A percentile compares a stretch with the other conserved stretches of the same genome.
These are phyloP conservation scores for Phanerodontia chrysosporium DNA, from an alignment of 768 basidiomycete species.

Conservation along the genomic window DNA sequence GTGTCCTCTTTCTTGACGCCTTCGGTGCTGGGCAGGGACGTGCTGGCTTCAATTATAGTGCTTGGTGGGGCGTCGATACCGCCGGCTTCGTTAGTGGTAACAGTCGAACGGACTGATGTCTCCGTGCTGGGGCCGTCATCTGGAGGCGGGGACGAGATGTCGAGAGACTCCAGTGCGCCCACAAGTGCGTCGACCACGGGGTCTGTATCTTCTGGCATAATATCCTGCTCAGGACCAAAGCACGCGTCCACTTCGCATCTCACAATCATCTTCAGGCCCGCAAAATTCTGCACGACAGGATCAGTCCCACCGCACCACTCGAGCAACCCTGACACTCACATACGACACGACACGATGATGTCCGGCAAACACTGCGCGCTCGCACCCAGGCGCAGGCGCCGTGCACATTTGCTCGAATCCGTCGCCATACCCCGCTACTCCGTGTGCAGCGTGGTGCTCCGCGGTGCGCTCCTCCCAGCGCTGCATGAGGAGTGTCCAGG, in stretches of 20 bases:
- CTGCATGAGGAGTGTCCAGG: constrained; percentile 55
- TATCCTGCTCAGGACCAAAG: not conserved
- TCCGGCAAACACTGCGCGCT: constrained; percentile 8
- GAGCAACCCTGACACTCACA: constrained; percentile 10
- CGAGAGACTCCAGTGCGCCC: constrained; percentile 15
- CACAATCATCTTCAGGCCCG: constrained; percentile 22
- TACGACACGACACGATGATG: constrained; percentile 24
- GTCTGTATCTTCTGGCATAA: not conserved
- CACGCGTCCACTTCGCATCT: constrained; percentile 27
- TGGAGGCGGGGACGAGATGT: constrained; percentile 1
- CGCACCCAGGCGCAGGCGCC: constrained; percentile 14
- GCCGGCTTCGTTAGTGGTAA: too few relatives aligned
- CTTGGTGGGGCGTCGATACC: too few relatives aligned
- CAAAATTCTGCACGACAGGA: constrained; percentile 13
- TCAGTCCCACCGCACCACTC: not conserved
- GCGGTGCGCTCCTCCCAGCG: constrained; percentile 46
- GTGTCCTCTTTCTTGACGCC: too few relatives aligned
- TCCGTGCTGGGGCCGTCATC: too few relatives aligned
- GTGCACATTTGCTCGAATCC: constrained; percentile 45
- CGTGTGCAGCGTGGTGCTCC: constrained; percentile 6
- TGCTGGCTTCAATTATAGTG: too few relatives aligned
- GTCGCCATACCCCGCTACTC: constrained; percentile 45
- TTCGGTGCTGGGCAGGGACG: too few relatives aligned
- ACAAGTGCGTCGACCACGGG: constrained; percentile 17
- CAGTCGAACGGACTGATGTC: too few relatives aligned